Percentiles rank a stretch among this genome's conserved stretches.
Evolutionary conservation across 345 rosid species (phyloP).

Genomic region (Rhizophora mangle): DNA sequence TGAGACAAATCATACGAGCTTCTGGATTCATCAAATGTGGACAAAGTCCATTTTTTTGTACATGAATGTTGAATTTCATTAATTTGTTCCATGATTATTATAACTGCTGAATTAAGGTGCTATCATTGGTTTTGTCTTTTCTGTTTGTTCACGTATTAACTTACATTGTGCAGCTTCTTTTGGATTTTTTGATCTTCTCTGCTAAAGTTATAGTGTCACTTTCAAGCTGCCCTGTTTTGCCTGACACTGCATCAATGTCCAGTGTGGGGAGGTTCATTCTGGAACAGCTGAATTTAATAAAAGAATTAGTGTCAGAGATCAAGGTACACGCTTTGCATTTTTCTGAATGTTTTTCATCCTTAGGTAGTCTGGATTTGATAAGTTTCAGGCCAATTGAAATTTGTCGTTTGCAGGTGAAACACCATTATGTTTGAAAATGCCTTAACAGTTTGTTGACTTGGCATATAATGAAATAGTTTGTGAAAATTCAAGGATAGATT

Average conservation of each 20-base stretch:
- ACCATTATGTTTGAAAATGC: too few species aligned
- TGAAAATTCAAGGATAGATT: too few species aligned
- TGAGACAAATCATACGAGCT: too few species aligned
- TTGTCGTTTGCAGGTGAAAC: neutral
- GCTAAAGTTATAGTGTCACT: constrained; percentile 51
- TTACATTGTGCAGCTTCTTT: constrained; percentile 65
- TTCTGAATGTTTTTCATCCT: constrained; percentile 4
- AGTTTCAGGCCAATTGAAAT: neutral
- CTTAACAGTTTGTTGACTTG: too few species aligned
- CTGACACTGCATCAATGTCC: constrained; percentile 34
- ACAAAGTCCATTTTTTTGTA: too few species aligned
- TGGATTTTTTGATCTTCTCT: constrained; percentile 55
- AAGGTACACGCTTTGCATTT: constrained; percentile 47
- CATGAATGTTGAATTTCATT: neutral
- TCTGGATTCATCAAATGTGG: too few species aligned
- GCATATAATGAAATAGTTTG: too few species aligned
- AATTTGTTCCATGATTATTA: neutral
- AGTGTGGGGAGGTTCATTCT: constrained; percentile 51
- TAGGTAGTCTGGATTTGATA: neutral
- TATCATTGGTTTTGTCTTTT: neutral
- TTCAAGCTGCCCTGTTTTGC: constrained; percentile 35
- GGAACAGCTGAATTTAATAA: constrained; percentile 60
- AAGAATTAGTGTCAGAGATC: constrained; percentile 41
- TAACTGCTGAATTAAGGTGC: neutral
- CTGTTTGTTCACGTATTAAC: constrained; percentile 7